phyloP scores from a whole-genome alignment of 768 basidiomycete genomes.

The Auricularia sp. region DNA sequence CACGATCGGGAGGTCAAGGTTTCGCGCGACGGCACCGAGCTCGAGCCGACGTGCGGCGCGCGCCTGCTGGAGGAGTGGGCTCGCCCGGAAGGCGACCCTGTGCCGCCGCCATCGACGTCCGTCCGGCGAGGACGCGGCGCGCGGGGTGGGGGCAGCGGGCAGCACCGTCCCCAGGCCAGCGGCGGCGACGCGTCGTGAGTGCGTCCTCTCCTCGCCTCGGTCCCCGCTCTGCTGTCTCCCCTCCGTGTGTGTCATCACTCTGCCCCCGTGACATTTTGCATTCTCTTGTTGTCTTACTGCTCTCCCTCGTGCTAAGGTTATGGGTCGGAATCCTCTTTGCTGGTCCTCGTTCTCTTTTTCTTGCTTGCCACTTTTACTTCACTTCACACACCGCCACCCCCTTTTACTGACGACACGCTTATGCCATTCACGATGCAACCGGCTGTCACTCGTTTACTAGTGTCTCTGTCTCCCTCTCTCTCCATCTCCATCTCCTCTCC shows the following conservation, averaged over 20 bases:
- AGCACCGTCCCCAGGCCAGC: too few species aligned
- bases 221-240: not conserved
- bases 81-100: constrained; percentile 7
- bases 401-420: not conserved
- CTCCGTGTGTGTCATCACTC: not conserved
- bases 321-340: not conserved
- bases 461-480: not conserved
- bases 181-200: not conserved
- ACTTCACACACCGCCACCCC: not conserved
- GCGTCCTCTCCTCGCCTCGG: too few species aligned
- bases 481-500: not conserved
- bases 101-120: constrained; percentile 15
- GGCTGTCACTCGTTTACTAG: not conserved
- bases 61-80: constrained; percentile 63
- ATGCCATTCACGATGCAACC: not conserved
- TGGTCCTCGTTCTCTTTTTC: not conserved
- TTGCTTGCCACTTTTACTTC: not conserved
- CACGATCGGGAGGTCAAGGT: constrained; percentile 72
- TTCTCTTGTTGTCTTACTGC: not conserved
- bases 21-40: constrained; percentile 83
- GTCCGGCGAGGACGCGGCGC: not conserved
- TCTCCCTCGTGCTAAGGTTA: not conserved
- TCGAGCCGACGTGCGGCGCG: constrained; percentile 71
- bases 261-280: not conserved
- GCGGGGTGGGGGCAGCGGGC: not conserved